Conservation (phyloP, 257 asterid species). For the Solanum etuberosum region DNA sequence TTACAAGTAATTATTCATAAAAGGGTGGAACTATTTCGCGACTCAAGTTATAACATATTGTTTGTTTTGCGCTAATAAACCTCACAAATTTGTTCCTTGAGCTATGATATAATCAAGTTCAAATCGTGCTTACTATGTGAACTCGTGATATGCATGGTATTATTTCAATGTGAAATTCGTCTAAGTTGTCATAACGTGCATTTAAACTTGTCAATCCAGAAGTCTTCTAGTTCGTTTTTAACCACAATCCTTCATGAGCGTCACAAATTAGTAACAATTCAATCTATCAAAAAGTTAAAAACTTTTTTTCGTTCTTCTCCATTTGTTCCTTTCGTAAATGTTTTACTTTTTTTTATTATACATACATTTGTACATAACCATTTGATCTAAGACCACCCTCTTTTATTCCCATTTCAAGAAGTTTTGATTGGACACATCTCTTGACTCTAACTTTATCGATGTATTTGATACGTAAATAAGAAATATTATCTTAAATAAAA, state of each 20-base stretch:
- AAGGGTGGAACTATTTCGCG: background rate
- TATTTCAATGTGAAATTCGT: background rate
- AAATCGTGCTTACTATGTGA: background rate
- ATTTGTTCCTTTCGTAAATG: background rate
- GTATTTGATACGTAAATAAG: background rate
- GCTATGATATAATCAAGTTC: background rate
- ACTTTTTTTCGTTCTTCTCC: background rate
- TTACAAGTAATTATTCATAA: background rate
- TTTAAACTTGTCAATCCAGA: background rate
- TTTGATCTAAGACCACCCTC: slow-evolving; percentile 33
- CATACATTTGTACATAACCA: slow-evolving; percentile 49
- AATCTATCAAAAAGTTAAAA: background rate
- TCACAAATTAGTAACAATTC: background rate
- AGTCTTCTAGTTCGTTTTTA: background rate
- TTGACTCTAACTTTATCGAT: background rate
- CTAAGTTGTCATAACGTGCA: background rate
- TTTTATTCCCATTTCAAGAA: slow-evolving; percentile 27
- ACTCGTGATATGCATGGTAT: background rate
- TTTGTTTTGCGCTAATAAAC: background rate
- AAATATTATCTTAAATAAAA: no score
- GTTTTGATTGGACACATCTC: slow-evolving; percentile 24
- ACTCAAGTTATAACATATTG: background rate
- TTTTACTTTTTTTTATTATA: slow-evolving; percentile 14
- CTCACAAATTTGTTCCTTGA: background rate
- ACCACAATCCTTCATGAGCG: background rate